phyloP scores from a whole-genome alignment of 306 rosid species.

The Trifolium pratense region DNA sequence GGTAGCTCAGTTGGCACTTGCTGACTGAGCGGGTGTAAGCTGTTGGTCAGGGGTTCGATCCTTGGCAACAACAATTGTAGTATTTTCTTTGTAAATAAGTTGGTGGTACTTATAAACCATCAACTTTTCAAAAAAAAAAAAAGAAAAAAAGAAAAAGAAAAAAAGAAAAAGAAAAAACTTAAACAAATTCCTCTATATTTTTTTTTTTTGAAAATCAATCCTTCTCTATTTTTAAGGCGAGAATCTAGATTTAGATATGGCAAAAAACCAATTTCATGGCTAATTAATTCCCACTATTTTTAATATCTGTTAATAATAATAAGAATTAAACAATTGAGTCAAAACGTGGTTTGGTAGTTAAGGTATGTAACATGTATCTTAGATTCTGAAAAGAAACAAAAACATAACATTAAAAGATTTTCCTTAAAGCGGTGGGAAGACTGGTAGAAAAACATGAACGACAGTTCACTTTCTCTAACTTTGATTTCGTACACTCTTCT shows the following conservation, averaged over 20 bases:
- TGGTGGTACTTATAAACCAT: too few relatives aligned
- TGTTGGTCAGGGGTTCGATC: too few relatives aligned
- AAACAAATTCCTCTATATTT: too few relatives aligned
- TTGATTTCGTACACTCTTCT: neutral
- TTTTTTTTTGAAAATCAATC: neutral
- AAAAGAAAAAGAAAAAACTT: too few relatives aligned
- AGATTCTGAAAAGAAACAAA: neutral
- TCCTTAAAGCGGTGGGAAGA: conserved; percentile 21
- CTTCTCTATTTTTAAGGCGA: conserved; percentile 7
- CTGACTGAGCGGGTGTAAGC: too few relatives aligned
- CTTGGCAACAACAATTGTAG: too few relatives aligned
- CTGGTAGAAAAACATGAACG: conserved; percentile 31
- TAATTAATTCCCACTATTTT: conserved; percentile 32
- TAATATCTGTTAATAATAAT: neutral
- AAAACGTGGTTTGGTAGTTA: neutral
- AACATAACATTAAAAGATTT: neutral
- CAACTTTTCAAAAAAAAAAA: too few relatives aligned
- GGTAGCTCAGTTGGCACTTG: too few relatives aligned
- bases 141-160: too few relatives aligned
- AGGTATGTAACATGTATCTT: neutral
- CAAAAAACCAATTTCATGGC: conserved; percentile 1
- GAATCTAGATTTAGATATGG: conserved; percentile 43
- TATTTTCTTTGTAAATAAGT: too few relatives aligned
- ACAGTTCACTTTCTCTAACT: conserved; percentile 37
- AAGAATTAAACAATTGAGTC: neutral